Percentiles rank a stretch among this genome's conserved stretches.
Conservation (phyloP, 202 grass and related monocot genomes). For the Saccharum hybrid region DNA sequence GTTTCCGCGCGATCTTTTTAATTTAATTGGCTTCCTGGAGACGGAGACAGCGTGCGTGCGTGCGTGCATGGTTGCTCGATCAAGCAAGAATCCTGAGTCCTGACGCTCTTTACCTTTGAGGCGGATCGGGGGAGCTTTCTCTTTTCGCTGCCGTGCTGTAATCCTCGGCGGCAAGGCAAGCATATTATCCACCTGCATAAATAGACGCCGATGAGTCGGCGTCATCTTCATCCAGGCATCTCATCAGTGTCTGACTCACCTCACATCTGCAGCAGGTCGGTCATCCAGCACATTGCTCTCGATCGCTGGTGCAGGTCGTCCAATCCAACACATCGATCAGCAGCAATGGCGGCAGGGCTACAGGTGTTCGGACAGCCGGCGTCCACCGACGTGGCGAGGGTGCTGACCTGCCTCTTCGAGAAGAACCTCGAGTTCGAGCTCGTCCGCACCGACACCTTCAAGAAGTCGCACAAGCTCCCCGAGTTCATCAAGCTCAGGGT, state of each 20-base stretch:
- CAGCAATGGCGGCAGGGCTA: slow-evolving; percentile 56
- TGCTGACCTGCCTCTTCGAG: slow-evolving; percentile 85
- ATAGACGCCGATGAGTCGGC: slow-evolving; percentile 3
- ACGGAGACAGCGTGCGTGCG: slow-evolving; percentile 6
- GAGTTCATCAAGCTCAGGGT: slow-evolving; percentile 79
- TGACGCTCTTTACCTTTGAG: slow-evolving; percentile 62
- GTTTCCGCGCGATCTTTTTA: background rate
- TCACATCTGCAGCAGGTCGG: background rate
- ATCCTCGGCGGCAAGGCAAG: slow-evolving; percentile 65
- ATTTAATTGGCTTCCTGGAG: slow-evolving; percentile 9
- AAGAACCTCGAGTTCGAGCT: slow-evolving; percentile 87
- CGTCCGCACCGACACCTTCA: slow-evolving; percentile 77
- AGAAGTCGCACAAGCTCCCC: slow-evolving; percentile 64
- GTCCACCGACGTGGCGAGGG: slow-evolving; percentile 79
- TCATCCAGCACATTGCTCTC: background rate
- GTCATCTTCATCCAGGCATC: slow-evolving; percentile 33
- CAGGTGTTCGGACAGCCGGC: slow-evolving; percentile 91
- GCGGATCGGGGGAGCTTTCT: slow-evolving; percentile 26
- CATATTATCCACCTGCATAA: slow-evolving; percentile 57
- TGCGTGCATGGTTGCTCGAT: slow-evolving; percentile 23
- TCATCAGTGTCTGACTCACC: background rate
- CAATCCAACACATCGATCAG: background rate
- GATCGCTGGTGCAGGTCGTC: background rate
- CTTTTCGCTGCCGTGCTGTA: slow-evolving; percentile 51
- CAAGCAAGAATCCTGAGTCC: slow-evolving; percentile 53